Conservation (phyloP, 495 filamentous ascomycete species). For the Neurospora terricola region DNA sequence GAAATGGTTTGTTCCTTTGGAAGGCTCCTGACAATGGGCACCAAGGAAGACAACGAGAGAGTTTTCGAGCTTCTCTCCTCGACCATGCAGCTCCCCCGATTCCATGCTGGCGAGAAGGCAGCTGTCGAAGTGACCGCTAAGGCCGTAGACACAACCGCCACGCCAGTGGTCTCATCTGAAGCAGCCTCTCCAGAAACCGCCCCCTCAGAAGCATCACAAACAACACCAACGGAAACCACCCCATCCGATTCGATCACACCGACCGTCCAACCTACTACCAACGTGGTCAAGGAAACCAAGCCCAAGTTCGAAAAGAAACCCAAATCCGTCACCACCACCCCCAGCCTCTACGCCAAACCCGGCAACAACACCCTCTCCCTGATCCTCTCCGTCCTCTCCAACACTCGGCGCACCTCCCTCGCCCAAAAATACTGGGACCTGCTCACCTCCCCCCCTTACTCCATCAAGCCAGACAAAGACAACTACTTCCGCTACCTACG, state of each 20-base stretch:
- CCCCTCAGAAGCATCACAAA: background rate
- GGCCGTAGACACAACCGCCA: background rate
- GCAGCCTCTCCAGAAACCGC: background rate
- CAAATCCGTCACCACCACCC: background rate
- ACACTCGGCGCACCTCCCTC: conserved; percentile 36
- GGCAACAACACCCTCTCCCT: conserved; percentile 62
- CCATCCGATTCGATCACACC: background rate
- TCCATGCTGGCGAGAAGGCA: conserved; percentile 13
- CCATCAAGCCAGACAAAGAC: conserved; percentile 55
- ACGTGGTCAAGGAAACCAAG: background rate
- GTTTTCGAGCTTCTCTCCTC: conserved; percentile 65
- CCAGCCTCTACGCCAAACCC: conserved; percentile 36
- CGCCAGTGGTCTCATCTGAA: background rate
- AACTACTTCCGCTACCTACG: conserved; percentile 59
- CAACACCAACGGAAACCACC: background rate
- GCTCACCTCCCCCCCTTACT: conserved; percentile 42
- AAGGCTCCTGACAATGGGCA: conserved; percentile 51
- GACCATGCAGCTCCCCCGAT: conserved; percentile 58
- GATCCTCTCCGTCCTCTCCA: conserved; percentile 50
- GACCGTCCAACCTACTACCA: background rate
- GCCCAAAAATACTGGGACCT: conserved; percentile 64
- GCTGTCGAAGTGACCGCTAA: background rate
- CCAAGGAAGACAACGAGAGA: conserved; percentile 48
- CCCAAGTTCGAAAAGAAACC: background rate
- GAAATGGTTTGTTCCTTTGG: conserved; percentile 68